Percentiles rank a stretch among this genome's conserved stretches.
Evolutionary conservation across 768 basidiomycete genomes (phyloP).

Genomic region (Terana coerulea): DNA sequence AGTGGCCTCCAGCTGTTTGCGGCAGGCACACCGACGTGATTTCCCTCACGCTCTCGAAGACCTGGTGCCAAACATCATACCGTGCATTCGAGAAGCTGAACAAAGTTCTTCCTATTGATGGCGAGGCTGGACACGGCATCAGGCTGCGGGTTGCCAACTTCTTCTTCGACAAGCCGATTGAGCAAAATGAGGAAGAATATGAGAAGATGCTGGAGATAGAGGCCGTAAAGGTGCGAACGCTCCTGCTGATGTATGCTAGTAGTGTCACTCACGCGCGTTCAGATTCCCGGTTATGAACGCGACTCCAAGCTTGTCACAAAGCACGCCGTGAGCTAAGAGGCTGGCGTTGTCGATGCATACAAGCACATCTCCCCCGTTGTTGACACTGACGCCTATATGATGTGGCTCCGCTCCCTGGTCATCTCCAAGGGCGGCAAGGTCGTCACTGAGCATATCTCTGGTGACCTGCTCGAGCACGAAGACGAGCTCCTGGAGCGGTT

Average conservation of each 20-base stretch:
- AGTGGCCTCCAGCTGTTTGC: constrained; percentile 37
- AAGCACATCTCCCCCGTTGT: constrained; percentile 31
- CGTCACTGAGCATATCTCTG: constrained; percentile 27
- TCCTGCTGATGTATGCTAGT: too few species aligned
- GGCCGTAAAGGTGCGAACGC: background rate
- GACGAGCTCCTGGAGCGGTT: constrained; percentile 23
- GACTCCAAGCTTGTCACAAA: constrained; percentile 19
- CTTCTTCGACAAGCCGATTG: constrained; percentile 27
- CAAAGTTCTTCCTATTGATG: constrained; percentile 19
- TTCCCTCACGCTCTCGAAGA: constrained; percentile 31
- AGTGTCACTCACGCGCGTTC: background rate
- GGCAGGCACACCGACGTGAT: constrained; percentile 33
- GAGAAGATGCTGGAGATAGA: constrained; percentile 26
- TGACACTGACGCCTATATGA: constrained; percentile 35
- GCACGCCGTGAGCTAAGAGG: constrained; percentile 25
- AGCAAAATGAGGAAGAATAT: constrained; percentile 26
- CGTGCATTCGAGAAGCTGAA: constrained; percentile 25
- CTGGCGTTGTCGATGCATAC: constrained; percentile 33
- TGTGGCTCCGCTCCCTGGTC: constrained; percentile 28
- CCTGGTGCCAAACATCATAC: constrained; percentile 35
- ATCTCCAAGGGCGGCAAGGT: constrained; percentile 27
- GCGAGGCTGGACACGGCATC: constrained; percentile 24
- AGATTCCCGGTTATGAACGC: constrained; percentile 25
- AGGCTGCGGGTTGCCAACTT: constrained; percentile 32
- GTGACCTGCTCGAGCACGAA: constrained; percentile 27